A percentile compares a stretch with the other conserved stretches of the same genome.
Conservation (phyloP, 1,284 basidiomycete genomes). For the Xanthoconium separans region DNA sequence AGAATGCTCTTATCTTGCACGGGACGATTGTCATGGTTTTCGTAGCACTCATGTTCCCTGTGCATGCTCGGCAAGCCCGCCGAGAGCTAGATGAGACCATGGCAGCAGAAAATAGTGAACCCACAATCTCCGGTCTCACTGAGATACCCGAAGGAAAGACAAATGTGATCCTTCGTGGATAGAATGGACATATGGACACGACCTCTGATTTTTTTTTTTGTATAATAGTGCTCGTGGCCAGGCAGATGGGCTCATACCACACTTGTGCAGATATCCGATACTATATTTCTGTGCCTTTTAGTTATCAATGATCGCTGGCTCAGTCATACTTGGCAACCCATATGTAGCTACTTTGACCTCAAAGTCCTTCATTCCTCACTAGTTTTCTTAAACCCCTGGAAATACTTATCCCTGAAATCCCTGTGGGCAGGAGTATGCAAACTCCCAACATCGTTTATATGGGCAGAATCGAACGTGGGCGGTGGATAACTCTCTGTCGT, state of each 20-base stretch:
- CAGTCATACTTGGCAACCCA: too few relatives aligned
- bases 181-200: too few relatives aligned
- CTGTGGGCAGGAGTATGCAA: slow-evolving; percentile 68
- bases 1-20: slow-evolving; percentile 59
- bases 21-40: slow-evolving; percentile 45
- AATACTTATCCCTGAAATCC: slow-evolving; percentile 80
- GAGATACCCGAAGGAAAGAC: background rate
- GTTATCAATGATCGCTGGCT: too few relatives aligned
- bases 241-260: too few relatives aligned
- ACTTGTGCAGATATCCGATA: too few relatives aligned
- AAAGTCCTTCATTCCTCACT: slow-evolving; percentile 5
- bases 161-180: too few relatives aligned
- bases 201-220: too few relatives aligned
- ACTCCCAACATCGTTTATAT: slow-evolving; percentile 17
- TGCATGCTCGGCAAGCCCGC: slow-evolving; percentile 59
- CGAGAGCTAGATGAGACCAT: slow-evolving; percentile 54
- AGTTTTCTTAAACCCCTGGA: slow-evolving; percentile 65
- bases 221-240: too few relatives aligned
- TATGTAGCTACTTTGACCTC: background rate
- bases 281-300: too few relatives aligned
- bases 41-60: slow-evolving; percentile 42
- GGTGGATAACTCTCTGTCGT: slow-evolving; percentile 47
- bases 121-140: background rate
- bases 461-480: slow-evolving; percentile 46
- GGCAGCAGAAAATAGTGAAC: slow-evolving; percentile 12